These are phyloP conservation scores for Verticillium alfalfae DNA, from an alignment of 2,329 filamentous ascomycete species.

Conservation along the genomic window DNA sequence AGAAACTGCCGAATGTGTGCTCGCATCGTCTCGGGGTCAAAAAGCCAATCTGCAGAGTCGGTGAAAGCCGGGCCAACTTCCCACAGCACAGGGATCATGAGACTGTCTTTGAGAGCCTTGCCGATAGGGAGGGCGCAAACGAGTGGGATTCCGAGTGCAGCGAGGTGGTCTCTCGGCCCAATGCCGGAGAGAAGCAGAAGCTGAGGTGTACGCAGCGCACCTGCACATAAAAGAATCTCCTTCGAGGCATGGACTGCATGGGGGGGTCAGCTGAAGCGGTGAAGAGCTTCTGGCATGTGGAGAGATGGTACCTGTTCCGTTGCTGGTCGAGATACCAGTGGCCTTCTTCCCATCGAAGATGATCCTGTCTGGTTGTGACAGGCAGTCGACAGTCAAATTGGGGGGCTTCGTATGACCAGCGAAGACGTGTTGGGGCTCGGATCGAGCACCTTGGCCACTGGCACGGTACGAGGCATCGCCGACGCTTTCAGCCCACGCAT, in stretches of 20 bases:
- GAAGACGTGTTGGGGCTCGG: no score
- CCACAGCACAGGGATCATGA: background rate
- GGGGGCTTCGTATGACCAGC: background rate
- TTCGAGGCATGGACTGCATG: background rate
- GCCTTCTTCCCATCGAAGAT: background rate
- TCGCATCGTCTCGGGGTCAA: background rate
- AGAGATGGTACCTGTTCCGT: background rate
- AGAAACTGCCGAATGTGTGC: background rate
- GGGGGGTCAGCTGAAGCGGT: background rate
- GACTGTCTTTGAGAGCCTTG: background rate
- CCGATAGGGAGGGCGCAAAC: slow-evolving; percentile 24
- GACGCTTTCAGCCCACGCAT: background rate
- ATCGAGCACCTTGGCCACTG: background rate
- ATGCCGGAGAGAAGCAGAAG: slow-evolving; percentile 5
- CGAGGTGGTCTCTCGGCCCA: background rate
- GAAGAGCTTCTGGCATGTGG: background rate
- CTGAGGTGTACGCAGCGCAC: slow-evolving; percentile 1
- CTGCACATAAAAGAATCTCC: slow-evolving; percentile 13
- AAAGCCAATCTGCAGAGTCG: background rate
- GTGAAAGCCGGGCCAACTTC: background rate
- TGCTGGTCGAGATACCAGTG: background rate
- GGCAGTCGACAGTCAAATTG: background rate
- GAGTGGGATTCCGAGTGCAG: background rate
- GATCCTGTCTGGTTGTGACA: background rate
- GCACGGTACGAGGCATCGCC: background rate